Evolutionary conservation across 805 yeast genomes (phyloP).

Genomic region (Cyberlindnera lachancei): DNA sequence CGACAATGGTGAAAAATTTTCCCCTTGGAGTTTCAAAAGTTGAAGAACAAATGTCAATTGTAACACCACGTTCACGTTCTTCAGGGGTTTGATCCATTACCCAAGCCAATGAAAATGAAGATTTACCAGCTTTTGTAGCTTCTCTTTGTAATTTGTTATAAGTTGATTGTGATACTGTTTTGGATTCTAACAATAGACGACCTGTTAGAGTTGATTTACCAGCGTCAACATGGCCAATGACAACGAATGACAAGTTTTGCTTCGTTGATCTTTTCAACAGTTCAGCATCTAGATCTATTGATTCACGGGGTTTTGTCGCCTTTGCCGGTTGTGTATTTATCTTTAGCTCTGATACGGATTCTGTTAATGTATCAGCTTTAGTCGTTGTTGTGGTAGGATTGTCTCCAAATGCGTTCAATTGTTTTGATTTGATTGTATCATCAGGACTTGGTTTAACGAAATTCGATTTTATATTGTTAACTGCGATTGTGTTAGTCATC

Average conservation of each 20-base stretch:
- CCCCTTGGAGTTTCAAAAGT: constrained; percentile 88
- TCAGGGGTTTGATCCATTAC: constrained; percentile 93
- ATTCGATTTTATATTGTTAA: constrained; percentile 35
- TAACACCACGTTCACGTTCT: constrained; percentile 96
- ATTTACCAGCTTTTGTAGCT: constrained; percentile 96
- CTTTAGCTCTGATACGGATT: constrained; percentile 12
- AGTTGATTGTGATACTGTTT: constrained; percentile 95
- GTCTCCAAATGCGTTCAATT: constrained; percentile 36
- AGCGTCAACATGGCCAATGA: constrained; percentile 99
- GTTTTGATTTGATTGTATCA: constrained; percentile 58
- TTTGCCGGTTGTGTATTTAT: constrained; percentile 15
- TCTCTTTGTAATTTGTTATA: constrained; percentile 96
- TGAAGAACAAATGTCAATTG: constrained; percentile 90
- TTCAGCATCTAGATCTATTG: constrained; percentile 22
- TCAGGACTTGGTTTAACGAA: constrained; percentile 78
- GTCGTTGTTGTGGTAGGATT: constrained; percentile 24
- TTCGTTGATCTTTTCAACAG: constrained; percentile 70
- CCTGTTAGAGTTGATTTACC: constrained; percentile 98
- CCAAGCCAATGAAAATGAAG: constrained; percentile 98
- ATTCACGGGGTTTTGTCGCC: constrained; percentile 15
- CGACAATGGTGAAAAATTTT: constrained; percentile 86
- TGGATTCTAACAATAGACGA: constrained; percentile 94
- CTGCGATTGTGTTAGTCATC: constrained; percentile 32
- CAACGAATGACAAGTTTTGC: constrained; percentile 97
- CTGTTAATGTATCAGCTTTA: constrained; percentile 18